Evolutionary conservation across 2,329 filamentous ascomycete species (phyloP).

Genomic region (Cercospora janseana): DNA sequence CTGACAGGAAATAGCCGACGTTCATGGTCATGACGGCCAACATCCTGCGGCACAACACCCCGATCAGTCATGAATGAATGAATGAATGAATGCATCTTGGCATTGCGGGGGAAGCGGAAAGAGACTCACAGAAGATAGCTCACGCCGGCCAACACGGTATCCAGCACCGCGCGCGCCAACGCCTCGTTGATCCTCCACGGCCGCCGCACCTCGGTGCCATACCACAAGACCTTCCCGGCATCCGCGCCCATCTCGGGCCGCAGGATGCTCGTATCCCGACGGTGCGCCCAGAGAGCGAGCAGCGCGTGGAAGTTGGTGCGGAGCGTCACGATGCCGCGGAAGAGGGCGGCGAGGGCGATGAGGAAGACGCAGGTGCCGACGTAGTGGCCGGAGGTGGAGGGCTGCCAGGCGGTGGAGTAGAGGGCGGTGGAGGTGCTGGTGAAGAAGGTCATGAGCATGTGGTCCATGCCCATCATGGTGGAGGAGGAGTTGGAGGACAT

Average conservation of each 20-base stretch:
- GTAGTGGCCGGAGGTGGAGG: conserved; percentile 65
- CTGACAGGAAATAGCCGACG: conserved; percentile 74
- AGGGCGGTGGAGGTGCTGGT: conserved; percentile 59
- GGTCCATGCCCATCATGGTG: conserved; percentile 37
- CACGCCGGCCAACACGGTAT: conserved; percentile 68
- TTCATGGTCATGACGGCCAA: conserved; percentile 87
- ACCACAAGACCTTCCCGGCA: conserved; percentile 14
- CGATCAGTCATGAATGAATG: too few relatives aligned
- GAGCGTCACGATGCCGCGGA: conserved; percentile 53
- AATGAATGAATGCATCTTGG: too few relatives aligned
- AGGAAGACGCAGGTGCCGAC: conserved; percentile 89
- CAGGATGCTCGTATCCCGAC: conserved; percentile 20
- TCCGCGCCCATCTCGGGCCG: conserved; percentile 6
- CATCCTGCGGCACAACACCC: conserved; percentile 63
- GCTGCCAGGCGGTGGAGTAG: conserved; percentile 70
- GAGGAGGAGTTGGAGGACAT: conserved; percentile 22
- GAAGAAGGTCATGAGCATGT: conserved; percentile 63
- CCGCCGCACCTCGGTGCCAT: conserved; percentile 39
- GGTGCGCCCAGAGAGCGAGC: conserved; percentile 17
- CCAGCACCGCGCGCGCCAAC: conserved; percentile 65
- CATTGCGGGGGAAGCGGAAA: neutral
- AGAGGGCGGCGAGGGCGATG: conserved; percentile 66
- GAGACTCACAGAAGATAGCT: conserved; percentile 76
- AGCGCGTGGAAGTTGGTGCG: conserved; percentile 27
- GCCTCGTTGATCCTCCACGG: conserved; percentile 82